phyloP scores from a whole-genome alignment of 2,329 filamentous ascomycete genomes.

The Arthrocladium fulminans region DNA sequence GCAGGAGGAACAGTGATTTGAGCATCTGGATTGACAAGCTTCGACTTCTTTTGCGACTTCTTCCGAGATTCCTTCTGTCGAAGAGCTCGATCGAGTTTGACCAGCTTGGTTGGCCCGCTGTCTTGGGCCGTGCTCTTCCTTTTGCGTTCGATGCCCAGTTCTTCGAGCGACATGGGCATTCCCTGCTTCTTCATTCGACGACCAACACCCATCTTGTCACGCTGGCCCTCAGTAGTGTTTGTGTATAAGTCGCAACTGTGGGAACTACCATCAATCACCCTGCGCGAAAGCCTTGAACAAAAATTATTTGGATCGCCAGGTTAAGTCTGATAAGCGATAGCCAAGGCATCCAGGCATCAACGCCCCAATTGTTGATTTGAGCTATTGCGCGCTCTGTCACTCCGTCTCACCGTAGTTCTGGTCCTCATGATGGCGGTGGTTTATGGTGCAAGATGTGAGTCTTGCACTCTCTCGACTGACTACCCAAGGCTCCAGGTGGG shows the following conservation, averaged over 20 bases:
- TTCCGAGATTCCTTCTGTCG: constrained; percentile 24
- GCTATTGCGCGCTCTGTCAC: not conserved
- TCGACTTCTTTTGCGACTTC: constrained; percentile 23
- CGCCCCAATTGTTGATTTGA: no score
- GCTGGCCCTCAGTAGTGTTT: not conserved
- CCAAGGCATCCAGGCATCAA: not conserved
- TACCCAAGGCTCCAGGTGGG: not conserved
- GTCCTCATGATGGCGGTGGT: not conserved
- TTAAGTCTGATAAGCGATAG: not conserved
- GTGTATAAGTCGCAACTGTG: not conserved
- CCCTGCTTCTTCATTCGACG: constrained; percentile 96
- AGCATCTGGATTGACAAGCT: constrained; percentile 24
- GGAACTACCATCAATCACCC: no score
- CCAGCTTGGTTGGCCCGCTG: constrained; percentile 34
- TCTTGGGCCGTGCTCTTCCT: constrained; percentile 60
- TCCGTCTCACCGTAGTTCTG: not conserved
- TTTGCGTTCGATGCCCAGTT: constrained; percentile 60
- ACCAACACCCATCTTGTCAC: constrained; percentile 67
- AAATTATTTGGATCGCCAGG: not conserved
- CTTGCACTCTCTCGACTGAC: not conserved
- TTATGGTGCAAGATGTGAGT: not conserved
- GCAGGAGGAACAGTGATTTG: constrained; percentile 21
- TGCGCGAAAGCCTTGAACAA: not conserved
- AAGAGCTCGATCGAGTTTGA: constrained; percentile 26
- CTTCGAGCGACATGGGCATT: constrained; percentile 70